Evolutionary conservation across 2,329 filamentous ascomycete species (phyloP).

Genomic region (Colletotrichum sp.): DNA sequence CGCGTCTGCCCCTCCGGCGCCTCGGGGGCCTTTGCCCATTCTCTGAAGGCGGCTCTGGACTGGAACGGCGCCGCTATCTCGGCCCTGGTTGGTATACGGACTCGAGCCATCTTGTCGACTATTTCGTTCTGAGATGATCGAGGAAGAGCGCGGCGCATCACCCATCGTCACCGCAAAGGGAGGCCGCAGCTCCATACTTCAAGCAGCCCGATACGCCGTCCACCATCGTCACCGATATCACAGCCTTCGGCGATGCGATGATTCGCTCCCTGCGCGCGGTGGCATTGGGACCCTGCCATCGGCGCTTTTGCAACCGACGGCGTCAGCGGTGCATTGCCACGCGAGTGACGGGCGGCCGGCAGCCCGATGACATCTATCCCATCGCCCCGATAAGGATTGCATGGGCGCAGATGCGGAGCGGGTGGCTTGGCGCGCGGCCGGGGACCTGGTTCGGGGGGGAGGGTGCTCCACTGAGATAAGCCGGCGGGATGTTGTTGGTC

Average conservation of each 20-base stretch:
- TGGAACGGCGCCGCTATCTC: constrained; percentile 25
- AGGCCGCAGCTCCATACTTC: neutral
- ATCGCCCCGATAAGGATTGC: constrained; percentile 1
- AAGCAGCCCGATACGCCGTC: neutral
- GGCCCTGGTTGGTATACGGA: constrained; percentile 9
- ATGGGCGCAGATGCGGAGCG: neutral
- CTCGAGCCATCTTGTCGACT: neutral
- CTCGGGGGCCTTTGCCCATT: constrained; percentile 26
- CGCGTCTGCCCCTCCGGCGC: constrained; percentile 16
- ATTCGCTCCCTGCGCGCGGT: neutral
- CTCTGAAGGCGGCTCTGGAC: constrained; percentile 26
- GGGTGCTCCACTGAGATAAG: constrained; percentile 17
- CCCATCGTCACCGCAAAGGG: neutral
- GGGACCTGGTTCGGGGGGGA: neutral
- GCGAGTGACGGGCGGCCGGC: neutral
- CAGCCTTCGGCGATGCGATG: neutral
- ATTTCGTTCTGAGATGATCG: neutral
- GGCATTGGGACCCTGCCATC: neutral
- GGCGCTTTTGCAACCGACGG: constrained; percentile 22
- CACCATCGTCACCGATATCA: neutral
- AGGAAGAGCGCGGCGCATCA: neutral
- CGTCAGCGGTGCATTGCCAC: neutral
- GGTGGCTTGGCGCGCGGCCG: constrained; percentile 1
- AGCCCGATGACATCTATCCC: neutral
- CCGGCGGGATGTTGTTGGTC: neutral